Percentiles rank a stretch among this genome's conserved stretches.
phyloP scores from a whole-genome alignment of 169 alveolate species.

The Cyclospora cayetanensis region DNA sequence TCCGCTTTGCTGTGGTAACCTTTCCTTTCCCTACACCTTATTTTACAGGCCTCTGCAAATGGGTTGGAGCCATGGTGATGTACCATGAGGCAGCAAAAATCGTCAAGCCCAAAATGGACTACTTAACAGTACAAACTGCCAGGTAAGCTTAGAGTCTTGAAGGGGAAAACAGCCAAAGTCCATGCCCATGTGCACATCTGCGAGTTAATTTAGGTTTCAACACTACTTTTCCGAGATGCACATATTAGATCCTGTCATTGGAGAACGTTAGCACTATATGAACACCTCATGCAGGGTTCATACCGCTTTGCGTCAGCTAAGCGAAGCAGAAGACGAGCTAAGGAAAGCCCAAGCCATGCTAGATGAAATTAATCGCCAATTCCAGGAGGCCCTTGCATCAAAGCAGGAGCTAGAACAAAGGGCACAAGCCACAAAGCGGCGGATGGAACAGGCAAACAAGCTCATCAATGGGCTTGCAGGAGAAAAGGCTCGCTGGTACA shows the following conservation, averaged over 20 bases:
- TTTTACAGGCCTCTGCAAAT: conserved; percentile 86
- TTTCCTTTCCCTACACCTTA: too few species aligned
- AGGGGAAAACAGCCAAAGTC: background rate
- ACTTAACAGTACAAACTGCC: conserved; percentile 90
- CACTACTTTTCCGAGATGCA: too few species aligned
- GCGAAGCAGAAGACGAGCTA: conserved; percentile 91
- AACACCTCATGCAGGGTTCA: conserved; percentile 86
- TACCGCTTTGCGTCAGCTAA: conserved; percentile 91
- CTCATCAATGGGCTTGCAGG: conserved; percentile 93
- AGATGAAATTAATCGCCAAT: conserved; percentile 88
- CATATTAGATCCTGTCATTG: too few species aligned
- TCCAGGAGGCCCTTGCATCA: conserved; percentile 89
- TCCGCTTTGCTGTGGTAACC: too few species aligned
- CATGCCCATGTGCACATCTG: too few species aligned
- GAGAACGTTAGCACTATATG: background rate
- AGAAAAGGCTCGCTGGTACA: conserved; percentile 92
- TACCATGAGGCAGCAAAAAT: conserved; percentile 95
- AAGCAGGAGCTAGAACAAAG: conserved; percentile 92
- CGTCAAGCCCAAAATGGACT: conserved; percentile 96
- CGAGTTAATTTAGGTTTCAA: too few species aligned
- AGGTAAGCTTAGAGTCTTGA: conserved; percentile 69
- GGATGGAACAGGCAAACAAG: conserved; percentile 94
- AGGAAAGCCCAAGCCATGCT: conserved; percentile 88
- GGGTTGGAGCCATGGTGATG: conserved; percentile 94
- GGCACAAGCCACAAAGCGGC: conserved; percentile 91